These are phyloP conservation scores for Eimeria sp. DNA, from an alignment of 169 alveolate genomes.

Conservation along the genomic window DNA sequence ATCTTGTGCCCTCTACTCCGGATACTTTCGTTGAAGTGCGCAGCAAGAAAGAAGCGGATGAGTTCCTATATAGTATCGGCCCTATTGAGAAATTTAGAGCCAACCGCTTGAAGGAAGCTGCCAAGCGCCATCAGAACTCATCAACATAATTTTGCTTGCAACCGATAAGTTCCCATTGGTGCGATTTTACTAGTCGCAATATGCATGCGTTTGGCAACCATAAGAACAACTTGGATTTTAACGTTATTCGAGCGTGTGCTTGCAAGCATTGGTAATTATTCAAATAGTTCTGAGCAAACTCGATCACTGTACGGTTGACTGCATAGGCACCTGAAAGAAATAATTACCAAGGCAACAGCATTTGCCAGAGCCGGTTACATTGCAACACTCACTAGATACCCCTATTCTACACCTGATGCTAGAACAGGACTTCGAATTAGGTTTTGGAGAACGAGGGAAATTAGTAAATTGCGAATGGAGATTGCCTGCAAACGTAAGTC, in stretches of 20 bases:
- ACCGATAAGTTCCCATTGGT: not conserved
- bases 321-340: too few species aligned
- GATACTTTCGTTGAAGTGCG: conserved; percentile 15
- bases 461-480: not conserved
- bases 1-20: not conserved
- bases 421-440: too few species aligned
- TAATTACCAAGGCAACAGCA: too few species aligned
- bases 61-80: not conserved
- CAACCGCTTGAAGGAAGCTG: not conserved
- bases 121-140: not conserved
- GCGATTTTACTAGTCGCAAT: not conserved
- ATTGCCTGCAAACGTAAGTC: not conserved
- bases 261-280: too few species aligned
- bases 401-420: too few species aligned
- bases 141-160: not conserved
- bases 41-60: not conserved
- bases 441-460: not conserved
- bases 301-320: too few species aligned
- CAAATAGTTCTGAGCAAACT: too few species aligned
- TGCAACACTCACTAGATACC: too few species aligned
- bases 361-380: too few species aligned
- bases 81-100: not conserved
- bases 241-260: not conserved
- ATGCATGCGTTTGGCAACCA: not conserved
- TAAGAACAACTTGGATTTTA: not conserved